Conservation (phyloP, 352 stramenopile species). For the Chloridella minuta region DNA sequence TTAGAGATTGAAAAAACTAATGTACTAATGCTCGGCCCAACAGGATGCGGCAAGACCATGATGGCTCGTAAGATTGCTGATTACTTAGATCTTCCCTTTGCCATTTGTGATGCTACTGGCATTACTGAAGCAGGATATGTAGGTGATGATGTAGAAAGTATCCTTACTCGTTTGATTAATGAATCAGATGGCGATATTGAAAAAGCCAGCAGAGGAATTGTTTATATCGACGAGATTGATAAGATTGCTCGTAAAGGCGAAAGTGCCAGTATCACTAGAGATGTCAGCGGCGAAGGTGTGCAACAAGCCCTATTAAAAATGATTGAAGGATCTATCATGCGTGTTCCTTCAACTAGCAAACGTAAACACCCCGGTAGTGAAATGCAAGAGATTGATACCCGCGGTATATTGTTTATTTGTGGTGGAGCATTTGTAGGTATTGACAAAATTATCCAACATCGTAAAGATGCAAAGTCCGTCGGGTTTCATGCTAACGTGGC, state of each 20-base stretch:
- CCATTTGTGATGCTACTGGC: slow-evolving; percentile 79
- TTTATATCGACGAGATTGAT: slow-evolving; percentile 89
- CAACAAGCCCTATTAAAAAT: slow-evolving; percentile 96
- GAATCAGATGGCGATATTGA: slow-evolving; percentile 76
- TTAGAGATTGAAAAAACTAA: too few species aligned
- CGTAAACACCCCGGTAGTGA: slow-evolving; percentile 75
- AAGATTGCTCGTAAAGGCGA: slow-evolving; percentile 64
- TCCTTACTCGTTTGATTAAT: slow-evolving; percentile 85
- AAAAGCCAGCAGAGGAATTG: slow-evolving; percentile 65
- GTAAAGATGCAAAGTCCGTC: slow-evolving; percentile 60
- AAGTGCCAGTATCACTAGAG: slow-evolving; percentile 53
- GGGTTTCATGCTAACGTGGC: slow-evolving; percentile 33
- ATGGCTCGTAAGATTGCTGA: slow-evolving; percentile 73
- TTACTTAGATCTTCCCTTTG: slow-evolving; percentile 71
- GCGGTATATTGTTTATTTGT: slow-evolving; percentile 94
- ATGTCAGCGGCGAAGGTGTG: slow-evolving; percentile 83
- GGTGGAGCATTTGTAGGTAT: slow-evolving; percentile 74
- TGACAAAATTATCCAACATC: slow-evolving; percentile 59
- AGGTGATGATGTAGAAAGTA: slow-evolving; percentile 82
- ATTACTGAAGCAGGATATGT: slow-evolving; percentile 91
- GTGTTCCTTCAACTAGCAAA: slow-evolving; percentile 74
- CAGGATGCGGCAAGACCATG: slow-evolving; percentile 73
- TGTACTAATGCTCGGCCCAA: slow-evolving; percentile 31
- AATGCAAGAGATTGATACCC: slow-evolving; percentile 76
- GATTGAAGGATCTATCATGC: slow-evolving; percentile 75